Evolutionary conservation across 139 green algal genomes (phyloP), one percentile per base, ranked within the genome.

Genomic region (Asterochloris erici): DNA sequence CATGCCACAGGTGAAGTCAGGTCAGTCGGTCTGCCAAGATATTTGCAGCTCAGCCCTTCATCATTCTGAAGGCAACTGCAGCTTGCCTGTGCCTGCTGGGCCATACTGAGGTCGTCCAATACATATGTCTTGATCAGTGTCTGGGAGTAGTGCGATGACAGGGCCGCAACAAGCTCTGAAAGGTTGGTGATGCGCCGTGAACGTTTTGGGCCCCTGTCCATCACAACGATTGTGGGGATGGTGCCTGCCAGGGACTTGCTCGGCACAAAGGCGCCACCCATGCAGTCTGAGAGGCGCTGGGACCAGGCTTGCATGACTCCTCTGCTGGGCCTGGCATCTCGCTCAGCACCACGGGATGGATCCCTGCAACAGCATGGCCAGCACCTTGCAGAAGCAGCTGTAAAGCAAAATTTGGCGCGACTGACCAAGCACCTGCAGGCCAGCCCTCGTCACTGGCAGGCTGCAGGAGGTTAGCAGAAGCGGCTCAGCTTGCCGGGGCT

Each of bases 111-210:
- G 10, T 47, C 29, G 47, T 79, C 74, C 38, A 79, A 29, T 21
- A 66, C 63, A 63, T 79, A 54, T 54, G 63, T 12, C 28, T 79
- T 54, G 47, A 79, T 54, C 27, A 26, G 29, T 11, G 74, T 54
- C 29, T 66, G 38, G 27, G 74, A 54, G 28, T 79, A 79, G 38
- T 79, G 74, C 1, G 16, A 26, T 54, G 63, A 28, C 38, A 79
- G 23, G 10, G 74, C 63, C 16, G 74, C 29, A 47, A 79, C 63
- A 54, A 79, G 47, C 63, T 79, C 47, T 47, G 63, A 66, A 23
- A 79, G 27, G 38, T 79, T 79, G 74, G 63, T 68, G 38, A 79
- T 79, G 4, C 63, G 74, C 74, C 74, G 74, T 17, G 47, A 38
- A 0, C 47, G 47, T 21, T 79, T 79, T 54, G 47, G 63, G 11